Percentiles rank a stretch among this genome's conserved stretches.
These are phyloP conservation scores for Cadophora sp. DNA, from an alignment of 2,329 filamentous ascomycete species.

Conservation along the genomic window DNA sequence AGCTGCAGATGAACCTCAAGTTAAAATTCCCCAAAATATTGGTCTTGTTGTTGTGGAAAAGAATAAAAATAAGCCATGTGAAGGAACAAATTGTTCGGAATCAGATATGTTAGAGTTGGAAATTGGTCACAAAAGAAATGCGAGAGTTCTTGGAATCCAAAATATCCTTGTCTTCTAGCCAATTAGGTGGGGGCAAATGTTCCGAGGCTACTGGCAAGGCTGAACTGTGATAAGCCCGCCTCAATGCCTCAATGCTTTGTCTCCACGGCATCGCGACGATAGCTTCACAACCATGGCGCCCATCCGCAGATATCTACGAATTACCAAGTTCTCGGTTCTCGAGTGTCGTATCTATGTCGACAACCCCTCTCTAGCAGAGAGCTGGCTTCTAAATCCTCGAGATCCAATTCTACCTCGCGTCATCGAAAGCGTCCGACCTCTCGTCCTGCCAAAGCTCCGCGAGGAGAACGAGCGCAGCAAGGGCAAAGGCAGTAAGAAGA, in stretches of 20 bases:
- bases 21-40: background rate
- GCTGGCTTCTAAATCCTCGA: constrained; percentile 82
- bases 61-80: background rate
- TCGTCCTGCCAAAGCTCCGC: constrained; percentile 87
- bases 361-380: constrained; percentile 80
- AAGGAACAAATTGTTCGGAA: background rate
- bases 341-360: constrained; percentile 97
- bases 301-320: constrained; percentile 86
- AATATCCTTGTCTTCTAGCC: too few species aligned
- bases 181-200: too few species aligned
- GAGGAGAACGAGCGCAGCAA: constrained; percentile 79
- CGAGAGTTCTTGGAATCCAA: too few species aligned
- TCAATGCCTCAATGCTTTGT: background rate
- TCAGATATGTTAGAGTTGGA: too few species aligned
- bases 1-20: background rate
- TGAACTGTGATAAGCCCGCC: constrained; percentile 12
- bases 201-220: constrained; percentile 26
- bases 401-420: constrained; percentile 81
- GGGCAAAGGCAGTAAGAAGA: constrained; percentile 65
- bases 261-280: background rate
- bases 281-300: constrained; percentile 71
- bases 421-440: constrained; percentile 82
- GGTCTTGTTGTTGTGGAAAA: background rate
- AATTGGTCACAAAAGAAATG: too few species aligned
- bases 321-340: constrained; percentile 92